Base-by-base conservation (phyloP, 768 basidiomycete species). In the Rubroboletus pulcherrimus region DNA sequence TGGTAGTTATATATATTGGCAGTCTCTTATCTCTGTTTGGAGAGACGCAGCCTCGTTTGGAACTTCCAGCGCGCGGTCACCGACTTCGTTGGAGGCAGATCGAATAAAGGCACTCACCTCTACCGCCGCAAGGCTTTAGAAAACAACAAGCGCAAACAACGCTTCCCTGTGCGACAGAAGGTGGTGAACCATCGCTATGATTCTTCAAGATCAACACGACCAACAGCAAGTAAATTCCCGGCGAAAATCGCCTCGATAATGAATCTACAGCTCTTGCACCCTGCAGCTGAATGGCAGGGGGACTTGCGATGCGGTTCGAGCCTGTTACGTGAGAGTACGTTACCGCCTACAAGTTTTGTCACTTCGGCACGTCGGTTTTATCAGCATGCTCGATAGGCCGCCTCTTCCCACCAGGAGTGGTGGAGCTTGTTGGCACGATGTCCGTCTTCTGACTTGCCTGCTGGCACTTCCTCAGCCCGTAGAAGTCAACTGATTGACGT, bases 291-390 rank as follows among this genome's bases (percentile, higher is more conserved):
- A 26, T 38, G 17, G 26, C 24, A 29, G 24, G 42, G 33, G 1
- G 12, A 5, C 19, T 48, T 24, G 33, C 8, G 17, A 17, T 24
- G 12, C 7, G 7, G 17, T 17, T 24, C 17, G 6, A 9, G 37
- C 11, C 10, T 1, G 19, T 59, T 58, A 61, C 51, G 59, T 62
- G 21, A 39, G 53, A 37, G 60, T 66, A 49, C 48, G 67, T 44
- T 57, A 73, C 15, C 24, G 10, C 11, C 17, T 24, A 8, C 38
- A 30, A 19, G 30, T 37, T 41, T 24, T 24, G 34, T 31, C 43
- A 31, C 39, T n/a, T n/a, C 43, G 26, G 24, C 24, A 1, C n/a
- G 2, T 30, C 10, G 10, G 15, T 43, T 11, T 4, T 26, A 30
- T 14, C 40, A 38, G 21, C 54, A 38, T 41, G 44, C 37, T 31